Conservation (phyloP, 129 eudicot genomes). For the Scalesia atractyloides region DNA sequence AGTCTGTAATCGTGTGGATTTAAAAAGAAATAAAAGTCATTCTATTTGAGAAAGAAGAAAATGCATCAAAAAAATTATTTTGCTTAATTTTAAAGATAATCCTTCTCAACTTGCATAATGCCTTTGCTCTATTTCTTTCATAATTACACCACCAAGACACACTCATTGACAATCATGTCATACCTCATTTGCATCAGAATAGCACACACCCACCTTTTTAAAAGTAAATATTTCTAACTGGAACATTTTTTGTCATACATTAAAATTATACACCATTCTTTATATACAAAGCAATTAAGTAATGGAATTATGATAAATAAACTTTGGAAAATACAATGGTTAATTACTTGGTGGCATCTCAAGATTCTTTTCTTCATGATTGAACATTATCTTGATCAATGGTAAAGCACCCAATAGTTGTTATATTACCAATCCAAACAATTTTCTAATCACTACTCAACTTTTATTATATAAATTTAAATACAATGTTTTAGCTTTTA, state of each 20-base stretch:
- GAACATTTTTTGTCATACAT: background rate
- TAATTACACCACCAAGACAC: conserved; percentile 5
- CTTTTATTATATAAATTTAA: background rate
- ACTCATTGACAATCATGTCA: conserved; percentile 3
- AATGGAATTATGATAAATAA: background rate
- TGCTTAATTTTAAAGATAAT: background rate
- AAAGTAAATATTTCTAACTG: conserved; percentile 3
- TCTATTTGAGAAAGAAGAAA: background rate
- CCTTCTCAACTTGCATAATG: background rate
- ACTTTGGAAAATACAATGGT: background rate
- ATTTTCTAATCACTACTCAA: background rate
- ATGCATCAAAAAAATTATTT: background rate
- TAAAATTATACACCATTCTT: background rate
- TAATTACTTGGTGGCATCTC: background rate
- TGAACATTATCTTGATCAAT: background rate
- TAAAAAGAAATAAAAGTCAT: too few relatives aligned
- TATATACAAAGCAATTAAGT: background rate
- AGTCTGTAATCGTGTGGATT: too few relatives aligned
- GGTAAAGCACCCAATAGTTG: background rate
- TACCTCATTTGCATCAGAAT: conserved; percentile 12
- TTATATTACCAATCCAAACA: background rate
- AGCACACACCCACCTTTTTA: conserved; percentile 1
- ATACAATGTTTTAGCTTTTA: background rate
- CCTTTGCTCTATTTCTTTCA: conserved; percentile 11
- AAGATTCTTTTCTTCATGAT: background rate